Percentiles rank a stretch among this genome's conserved stretches.
Evolutionary conservation across 2,329 filamentous ascomycete species (phyloP).

Genomic region (Botryosphaeria dothidea): DNA sequence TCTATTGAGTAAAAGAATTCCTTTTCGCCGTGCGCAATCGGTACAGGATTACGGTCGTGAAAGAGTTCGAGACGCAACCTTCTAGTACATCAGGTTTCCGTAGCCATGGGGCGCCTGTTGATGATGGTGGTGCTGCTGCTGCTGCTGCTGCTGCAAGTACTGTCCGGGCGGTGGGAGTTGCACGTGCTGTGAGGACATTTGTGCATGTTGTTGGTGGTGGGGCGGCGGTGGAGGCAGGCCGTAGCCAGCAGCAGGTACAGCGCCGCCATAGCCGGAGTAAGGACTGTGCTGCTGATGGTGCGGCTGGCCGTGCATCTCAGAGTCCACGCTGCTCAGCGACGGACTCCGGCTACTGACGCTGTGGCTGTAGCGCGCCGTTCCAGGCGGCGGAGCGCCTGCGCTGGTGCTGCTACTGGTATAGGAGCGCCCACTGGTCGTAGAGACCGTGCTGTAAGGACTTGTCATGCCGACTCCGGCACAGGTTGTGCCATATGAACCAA

Average conservation of each 20-base stretch:
- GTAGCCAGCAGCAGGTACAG: neutral
- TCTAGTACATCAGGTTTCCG: conserved; percentile 12
- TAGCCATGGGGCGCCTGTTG: conserved; percentile 7
- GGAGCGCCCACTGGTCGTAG: conserved; percentile 7
- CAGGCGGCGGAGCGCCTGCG: neutral
- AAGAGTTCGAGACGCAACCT: neutral
- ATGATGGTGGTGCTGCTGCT: conserved; percentile 4
- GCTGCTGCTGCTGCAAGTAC: conserved; percentile 12
- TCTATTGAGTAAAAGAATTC: neutral
- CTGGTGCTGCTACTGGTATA: conserved; percentile 6
- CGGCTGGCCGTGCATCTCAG: conserved; percentile 16
- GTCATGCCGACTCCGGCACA: conserved; percentile 1
- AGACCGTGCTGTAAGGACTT: conserved; percentile 11
- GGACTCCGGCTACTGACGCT: conserved; percentile 15
- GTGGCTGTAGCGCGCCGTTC: conserved; percentile 12
- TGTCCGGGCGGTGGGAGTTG: neutral
- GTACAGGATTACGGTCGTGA: neutral
- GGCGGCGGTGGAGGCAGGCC: conserved; percentile 9
- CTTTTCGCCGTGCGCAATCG: neutral
- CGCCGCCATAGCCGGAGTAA: conserved; percentile 9
- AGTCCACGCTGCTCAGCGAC: conserved; percentile 17
- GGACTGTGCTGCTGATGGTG: conserved; percentile 16
- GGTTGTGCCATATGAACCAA: neutral
- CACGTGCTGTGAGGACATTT: conserved; percentile 1
- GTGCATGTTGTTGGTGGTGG: conserved; percentile 2